Percentiles rank a stretch among this genome's conserved stretches.
These are phyloP conservation scores for Botrytis squamosa DNA, from an alignment of 2,329 filamentous ascomycete species.

Conservation along the genomic window DNA sequence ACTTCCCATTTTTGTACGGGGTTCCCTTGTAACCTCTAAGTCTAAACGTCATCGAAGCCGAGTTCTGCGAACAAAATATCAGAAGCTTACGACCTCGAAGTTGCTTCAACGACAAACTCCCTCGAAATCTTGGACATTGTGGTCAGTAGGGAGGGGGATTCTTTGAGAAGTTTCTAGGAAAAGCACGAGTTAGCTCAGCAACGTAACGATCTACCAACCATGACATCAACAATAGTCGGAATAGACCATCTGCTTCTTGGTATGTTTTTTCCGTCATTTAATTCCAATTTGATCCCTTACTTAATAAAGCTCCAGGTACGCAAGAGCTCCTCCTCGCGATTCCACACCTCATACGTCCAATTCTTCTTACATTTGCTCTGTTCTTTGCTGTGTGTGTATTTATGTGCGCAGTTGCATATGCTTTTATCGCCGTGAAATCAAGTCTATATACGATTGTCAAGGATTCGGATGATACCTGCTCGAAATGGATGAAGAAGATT, in stretches of 20 bases:
- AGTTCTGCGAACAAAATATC: not conserved
- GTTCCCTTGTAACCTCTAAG: not conserved
- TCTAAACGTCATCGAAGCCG: not conserved
- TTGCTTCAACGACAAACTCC: not conserved
- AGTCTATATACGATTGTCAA: not conserved
- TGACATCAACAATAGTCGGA: not conserved
- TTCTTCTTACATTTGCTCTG: not conserved
- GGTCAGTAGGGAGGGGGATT: not conserved
- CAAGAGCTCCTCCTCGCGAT: conserved; percentile 6
- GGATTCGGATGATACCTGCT: not conserved
- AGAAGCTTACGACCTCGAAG: not conserved
- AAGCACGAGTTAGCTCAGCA: not conserved
- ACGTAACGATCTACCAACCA: not conserved
- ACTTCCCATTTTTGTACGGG: not conserved
- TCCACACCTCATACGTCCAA: not conserved
- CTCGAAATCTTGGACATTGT: not conserved
- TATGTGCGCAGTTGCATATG: conserved; percentile 10
- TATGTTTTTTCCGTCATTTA: not conserved
- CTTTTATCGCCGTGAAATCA: not conserved
- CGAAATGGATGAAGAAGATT: not conserved
- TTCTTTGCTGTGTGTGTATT: not conserved
- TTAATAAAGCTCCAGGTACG: not conserved
- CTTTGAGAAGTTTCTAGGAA: not conserved
- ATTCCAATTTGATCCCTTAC: not conserved
- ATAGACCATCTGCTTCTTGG: not conserved